Percentiles rank a stretch among this genome's conserved stretches.
phyloP scores from a whole-genome alignment of 164 flowering plant species.

The Malania oleifera region DNA sequence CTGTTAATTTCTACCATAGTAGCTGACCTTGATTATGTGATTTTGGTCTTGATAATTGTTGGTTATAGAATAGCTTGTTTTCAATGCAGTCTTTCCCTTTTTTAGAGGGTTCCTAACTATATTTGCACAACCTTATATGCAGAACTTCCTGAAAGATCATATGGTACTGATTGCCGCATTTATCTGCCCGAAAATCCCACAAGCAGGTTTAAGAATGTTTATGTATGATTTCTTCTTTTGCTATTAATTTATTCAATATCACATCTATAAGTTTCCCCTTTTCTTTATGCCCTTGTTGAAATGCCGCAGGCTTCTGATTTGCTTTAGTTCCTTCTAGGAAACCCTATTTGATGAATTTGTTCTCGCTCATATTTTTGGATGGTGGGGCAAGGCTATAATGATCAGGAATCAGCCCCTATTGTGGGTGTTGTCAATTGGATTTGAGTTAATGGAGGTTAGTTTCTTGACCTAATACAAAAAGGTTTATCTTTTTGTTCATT shows the following conservation, averaged over 20 bases:
- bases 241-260: slow-evolving; percentile 21
- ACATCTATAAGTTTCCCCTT: too few species aligned
- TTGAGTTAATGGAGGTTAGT: slow-evolving; percentile 94
- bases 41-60: slow-evolving; percentile 1
- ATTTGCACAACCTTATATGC: slow-evolving; percentile 14
- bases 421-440: slow-evolving; percentile 94
- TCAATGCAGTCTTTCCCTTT: too few species aligned
- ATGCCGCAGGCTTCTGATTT: slow-evolving; percentile 15
- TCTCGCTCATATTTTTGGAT: slow-evolving; percentile 91
- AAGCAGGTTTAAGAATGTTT: slow-evolving; percentile 99
- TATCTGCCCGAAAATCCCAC: slow-evolving; percentile 82
- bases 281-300: too few species aligned
- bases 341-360: slow-evolving; percentile 98
- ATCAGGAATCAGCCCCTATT: slow-evolving; percentile 98
- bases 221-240: slow-evolving; percentile 79
- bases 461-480: neutral
- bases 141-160: slow-evolving; percentile 99
- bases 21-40: neutral
- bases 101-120: too few species aligned
- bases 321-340: slow-evolving; percentile 45
- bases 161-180: slow-evolving; percentile 93
- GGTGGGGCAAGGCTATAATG: slow-evolving; percentile 99
- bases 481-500: neutral
- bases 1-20: neutral
- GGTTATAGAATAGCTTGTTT: slow-evolving; percentile 2